These are phyloP conservation scores for Cydonia oblonga DNA, from an alignment of 331 rosid genomes.

Conservation along the genomic window DNA sequence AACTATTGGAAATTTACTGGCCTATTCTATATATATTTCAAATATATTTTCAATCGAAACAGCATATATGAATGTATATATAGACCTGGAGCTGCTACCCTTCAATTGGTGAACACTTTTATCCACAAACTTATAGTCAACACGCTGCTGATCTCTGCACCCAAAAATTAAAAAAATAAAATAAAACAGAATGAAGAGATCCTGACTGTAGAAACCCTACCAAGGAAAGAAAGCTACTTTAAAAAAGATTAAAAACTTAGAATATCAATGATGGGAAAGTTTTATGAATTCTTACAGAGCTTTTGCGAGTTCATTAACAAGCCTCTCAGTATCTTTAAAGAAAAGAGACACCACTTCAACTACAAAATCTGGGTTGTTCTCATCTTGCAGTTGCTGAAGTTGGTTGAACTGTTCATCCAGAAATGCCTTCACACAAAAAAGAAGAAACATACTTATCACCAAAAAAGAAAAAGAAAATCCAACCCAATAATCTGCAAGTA, in stretches of 20 bases:
- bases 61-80: background rate
- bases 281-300: conserved; percentile 36
- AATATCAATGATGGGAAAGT: background rate
- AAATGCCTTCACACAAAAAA: conserved; percentile 36
- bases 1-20: background rate
- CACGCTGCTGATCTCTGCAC: conserved; percentile 38
- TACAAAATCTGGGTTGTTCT: conserved; percentile 70
- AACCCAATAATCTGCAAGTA: background rate
- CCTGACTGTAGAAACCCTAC: background rate
- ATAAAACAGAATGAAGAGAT: background rate
- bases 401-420: conserved; percentile 63
- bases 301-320: conserved; percentile 45
- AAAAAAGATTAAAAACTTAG: background rate
- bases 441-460: background rate
- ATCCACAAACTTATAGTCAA: conserved; percentile 58
- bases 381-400: conserved; percentile 70
- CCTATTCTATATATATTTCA: background rate
- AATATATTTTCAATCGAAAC: background rate
- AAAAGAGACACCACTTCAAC: conserved; percentile 74
- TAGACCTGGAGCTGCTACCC: conserved; percentile 91
- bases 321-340: conserved; percentile 60
- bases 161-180: background rate
- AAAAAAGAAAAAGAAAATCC: background rate
- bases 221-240: background rate
- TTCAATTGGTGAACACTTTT: conserved; percentile 73